Evolutionary conservation across 352 stramenopile species (phyloP).

Genomic region (Phytophthora podocarpi): DNA sequence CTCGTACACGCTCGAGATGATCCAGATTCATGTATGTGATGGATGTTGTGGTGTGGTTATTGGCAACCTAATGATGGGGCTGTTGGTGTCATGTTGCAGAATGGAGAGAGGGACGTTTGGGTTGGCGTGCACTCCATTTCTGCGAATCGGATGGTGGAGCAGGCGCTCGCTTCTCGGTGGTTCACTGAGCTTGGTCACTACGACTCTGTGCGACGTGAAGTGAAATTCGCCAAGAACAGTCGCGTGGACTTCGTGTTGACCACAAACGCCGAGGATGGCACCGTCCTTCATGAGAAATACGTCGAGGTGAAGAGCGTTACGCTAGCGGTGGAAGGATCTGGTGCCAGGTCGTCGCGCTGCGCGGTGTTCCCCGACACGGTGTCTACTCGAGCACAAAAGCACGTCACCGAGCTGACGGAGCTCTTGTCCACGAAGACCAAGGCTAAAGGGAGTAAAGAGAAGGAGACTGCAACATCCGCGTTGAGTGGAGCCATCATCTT

Average conservation of each 20-base stretch:
- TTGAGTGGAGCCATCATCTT: constrained; percentile 72
- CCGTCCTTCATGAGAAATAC: constrained; percentile 61
- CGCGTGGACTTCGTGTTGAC: constrained; percentile 86
- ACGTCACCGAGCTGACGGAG: constrained; percentile 77
- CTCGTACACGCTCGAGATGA: constrained; percentile 85
- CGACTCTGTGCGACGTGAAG: constrained; percentile 63
- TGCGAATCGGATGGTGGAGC: constrained; percentile 84
- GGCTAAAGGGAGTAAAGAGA: constrained; percentile 8
- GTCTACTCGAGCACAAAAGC: constrained; percentile 75
- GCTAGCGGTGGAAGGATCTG: constrained; percentile 36
- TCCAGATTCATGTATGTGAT: constrained; percentile 72
- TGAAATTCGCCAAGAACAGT: constrained; percentile 83
- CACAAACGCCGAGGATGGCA: constrained; percentile 33
- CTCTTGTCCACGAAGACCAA: constrained; percentile 38
- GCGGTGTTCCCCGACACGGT: constrained; percentile 84
- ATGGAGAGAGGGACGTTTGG: constrained; percentile 70
- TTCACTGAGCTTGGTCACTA: constrained; percentile 66
- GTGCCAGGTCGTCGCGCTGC: constrained; percentile 27
- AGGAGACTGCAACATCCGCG: constrained; percentile 10
- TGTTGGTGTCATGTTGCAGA: constrained; percentile 43
- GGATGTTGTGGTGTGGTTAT: background rate
- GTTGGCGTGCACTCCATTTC: constrained; percentile 79
- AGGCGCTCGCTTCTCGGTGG: constrained; percentile 63
- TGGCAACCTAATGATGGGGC: background rate
- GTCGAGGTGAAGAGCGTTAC: constrained; percentile 89